Base-by-base conservation (phyloP, 2,329 filamentous ascomycete species). In the Eurotiales sp. region DNA sequence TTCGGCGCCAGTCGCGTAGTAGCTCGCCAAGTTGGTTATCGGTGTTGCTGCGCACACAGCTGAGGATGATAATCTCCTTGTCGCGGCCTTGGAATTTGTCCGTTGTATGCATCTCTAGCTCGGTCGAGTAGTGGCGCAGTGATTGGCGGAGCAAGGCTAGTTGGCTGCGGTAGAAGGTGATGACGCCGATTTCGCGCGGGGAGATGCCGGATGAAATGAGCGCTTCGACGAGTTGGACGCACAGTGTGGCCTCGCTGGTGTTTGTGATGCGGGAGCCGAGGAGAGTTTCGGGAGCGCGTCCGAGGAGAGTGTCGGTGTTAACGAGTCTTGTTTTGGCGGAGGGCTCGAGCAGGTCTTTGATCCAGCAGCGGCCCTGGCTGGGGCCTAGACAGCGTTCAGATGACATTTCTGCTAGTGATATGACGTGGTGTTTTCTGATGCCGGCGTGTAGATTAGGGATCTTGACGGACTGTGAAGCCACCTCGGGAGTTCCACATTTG, bases 21-120 rank as follows among this genome's bases (percentile, higher is more conserved):
- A 99, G 70, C 50, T 97, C 93, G 15, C 93, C 93, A n/a, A 99
- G 91, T 45, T 80, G 83, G 56, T 85, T 83, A 1, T 81, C 79
- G 19, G 91, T 84, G 61, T 99, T 99, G 66, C 84, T 92, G 25
- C 93, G 82, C 12, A 97, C 93, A 25, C 95, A 85, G 50, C 84
- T 89, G 8, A 99, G 79, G 12, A 99, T 82, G 0, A 97, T 82
- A 2, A 95, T 85, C 64, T 96, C 90, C 66, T 99, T 99, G 71
- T 99, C 93, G 8, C 93, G 83, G 6, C 93, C 93, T 67, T 99
- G 93, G 69, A 96, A 99, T 40, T 92, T 90, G 71, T 99, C 93
- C 3, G 93, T 91, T 0, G 93, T 97, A 70, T 99, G 90, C 80
- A 97, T 90, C 70, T 99, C 93, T 1, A 99, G 84, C 2, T 81